Evolutionary conservation across 1,139 yeast genomes (phyloP).

Genomic region (Blastobotrys capitulatus): DNA sequence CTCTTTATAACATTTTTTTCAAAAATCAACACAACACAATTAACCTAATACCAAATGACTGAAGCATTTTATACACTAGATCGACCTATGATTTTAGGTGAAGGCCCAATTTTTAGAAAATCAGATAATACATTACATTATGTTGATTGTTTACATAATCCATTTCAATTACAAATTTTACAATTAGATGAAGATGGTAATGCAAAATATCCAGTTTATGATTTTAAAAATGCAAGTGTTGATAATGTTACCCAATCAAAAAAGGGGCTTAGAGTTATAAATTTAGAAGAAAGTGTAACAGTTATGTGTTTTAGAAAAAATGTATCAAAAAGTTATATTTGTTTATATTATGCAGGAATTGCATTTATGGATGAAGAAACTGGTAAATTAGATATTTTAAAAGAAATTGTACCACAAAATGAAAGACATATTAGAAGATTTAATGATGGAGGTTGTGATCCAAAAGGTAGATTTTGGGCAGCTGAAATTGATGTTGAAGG

Average conservation of each 20-base stretch:
- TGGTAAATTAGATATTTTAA: conserved; percentile 28
- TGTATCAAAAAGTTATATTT: conserved; percentile 26
- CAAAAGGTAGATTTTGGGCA: conserved; percentile 30
- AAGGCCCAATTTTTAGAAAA: conserved; percentile 26
- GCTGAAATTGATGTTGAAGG: conserved; percentile 31
- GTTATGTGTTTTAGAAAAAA: conserved; percentile 27
- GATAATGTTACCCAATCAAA: conserved; percentile 16
- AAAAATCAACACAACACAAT: no score
- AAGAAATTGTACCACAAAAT: conserved; percentile 27
- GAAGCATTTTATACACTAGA: conserved; percentile 19
- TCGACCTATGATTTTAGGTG: conserved; percentile 24
- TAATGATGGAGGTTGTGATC: conserved; percentile 34
- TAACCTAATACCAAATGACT: background rate
- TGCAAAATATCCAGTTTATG: conserved; percentile 16
- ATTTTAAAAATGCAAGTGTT: conserved; percentile 11
- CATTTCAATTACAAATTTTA: conserved; percentile 27
- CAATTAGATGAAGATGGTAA: conserved; percentile 24
- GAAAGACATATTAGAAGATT: conserved; percentile 24
- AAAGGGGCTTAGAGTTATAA: conserved; percentile 27
- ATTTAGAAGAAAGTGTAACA: conserved; percentile 27
- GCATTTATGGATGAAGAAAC: conserved; percentile 31
- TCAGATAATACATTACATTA: conserved; percentile 28
- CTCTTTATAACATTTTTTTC: background rate
- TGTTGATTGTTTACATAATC: conserved; percentile 24
- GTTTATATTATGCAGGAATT: conserved; percentile 29